Base-by-base conservation (phyloP, 805 yeast genomes). In the Suhomyces pyralidae region DNA sequence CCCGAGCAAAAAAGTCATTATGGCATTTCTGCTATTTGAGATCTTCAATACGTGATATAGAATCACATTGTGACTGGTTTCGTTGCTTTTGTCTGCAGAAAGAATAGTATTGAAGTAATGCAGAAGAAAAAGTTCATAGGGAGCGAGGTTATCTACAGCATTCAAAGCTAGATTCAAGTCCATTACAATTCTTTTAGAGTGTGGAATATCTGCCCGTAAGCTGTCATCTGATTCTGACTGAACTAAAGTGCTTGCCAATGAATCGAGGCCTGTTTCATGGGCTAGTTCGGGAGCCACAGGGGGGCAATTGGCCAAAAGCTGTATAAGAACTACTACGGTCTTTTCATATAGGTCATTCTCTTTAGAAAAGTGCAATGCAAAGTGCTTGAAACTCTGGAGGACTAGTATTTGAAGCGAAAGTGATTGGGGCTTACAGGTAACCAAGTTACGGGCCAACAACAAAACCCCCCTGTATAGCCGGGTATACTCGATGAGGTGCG, bases 391-490 rank as follows among this genome's bases (percentile, higher is more conserved):
- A 30, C 51, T 54, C 7, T 19, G 26, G 14, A 57, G 47, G 8
- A 40, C 30, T 12, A 22, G 43, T 19, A 14, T 14, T 12, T 28
- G 30, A 9, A 46, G 15, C 6, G 19, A 8, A n/a, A 38, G 43
- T 17, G 42, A 19, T 17, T 38, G 19, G 17, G 55, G 34, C 36
- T 48, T 26, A 8, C 48, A 26, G 5, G 55, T n/a, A 1, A 77
- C 70, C 22, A 81, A 56, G 57, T 81, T 82, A 54, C 87, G 65
- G 26, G 75, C 65, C n/a, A 82, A 51, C n/a, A 83, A 55, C 1
- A 81, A 51, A 0, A 75, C 57, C 1, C 84, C 87, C 58, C 85
- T 67, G 3, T 77, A 51, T 2, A 76, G 55, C 43, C 86, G 65
- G 6, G 67, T 24, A 26, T 20, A 19, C 34, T 24, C 20, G 12